Evolutionary conservation across 352 stramenopile species (phyloP).

Genomic region (Phytophthora pini): DNA sequence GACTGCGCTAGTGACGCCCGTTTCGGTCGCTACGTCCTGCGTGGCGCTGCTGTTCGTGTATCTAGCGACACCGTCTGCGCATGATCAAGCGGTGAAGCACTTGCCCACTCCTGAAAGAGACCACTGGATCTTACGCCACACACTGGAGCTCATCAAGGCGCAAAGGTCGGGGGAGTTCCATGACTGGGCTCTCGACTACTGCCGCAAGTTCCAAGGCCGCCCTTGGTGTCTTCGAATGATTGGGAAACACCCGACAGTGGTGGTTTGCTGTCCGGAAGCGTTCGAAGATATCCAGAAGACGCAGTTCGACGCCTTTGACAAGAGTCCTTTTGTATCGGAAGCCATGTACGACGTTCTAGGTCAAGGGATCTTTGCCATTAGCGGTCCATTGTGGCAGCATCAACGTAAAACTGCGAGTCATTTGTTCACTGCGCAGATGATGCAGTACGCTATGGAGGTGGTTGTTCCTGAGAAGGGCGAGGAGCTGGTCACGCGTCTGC

Average conservation of each 20-base stretch:
- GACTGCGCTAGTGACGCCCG: slow-evolving; percentile 16
- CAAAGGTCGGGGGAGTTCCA: slow-evolving; percentile 49
- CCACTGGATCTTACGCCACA: slow-evolving; percentile 56
- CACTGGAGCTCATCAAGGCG: slow-evolving; percentile 50
- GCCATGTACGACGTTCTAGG: slow-evolving; percentile 76
- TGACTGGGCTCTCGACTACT: slow-evolving; percentile 66
- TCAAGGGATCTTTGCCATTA: slow-evolving; percentile 76
- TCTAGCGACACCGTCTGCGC: slow-evolving; percentile 28
- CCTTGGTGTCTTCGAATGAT: slow-evolving; percentile 54
- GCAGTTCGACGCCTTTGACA: slow-evolving; percentile 82
- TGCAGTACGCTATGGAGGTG: slow-evolving; percentile 66
- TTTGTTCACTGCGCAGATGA: slow-evolving; percentile 81
- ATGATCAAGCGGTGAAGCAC: slow-evolving; percentile 36
- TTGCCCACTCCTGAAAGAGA: slow-evolving; percentile 47
- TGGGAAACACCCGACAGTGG: slow-evolving; percentile 41
- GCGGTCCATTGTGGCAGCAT: slow-evolving; percentile 69
- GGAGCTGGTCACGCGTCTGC: slow-evolving; percentile 45
- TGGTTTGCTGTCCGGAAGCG: slow-evolving; percentile 50
- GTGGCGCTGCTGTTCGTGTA: slow-evolving; percentile 41
- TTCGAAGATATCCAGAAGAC: slow-evolving; percentile 71
- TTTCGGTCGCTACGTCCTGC: slow-evolving; percentile 24
- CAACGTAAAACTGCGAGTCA: slow-evolving; percentile 91
- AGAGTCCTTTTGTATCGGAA: slow-evolving; percentile 50
- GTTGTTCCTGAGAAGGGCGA: slow-evolving; percentile 50
- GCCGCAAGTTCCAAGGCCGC: slow-evolving; percentile 39